phyloP scores from a whole-genome alignment of 139 green algal species.

The Chlorella sp. region DNA sequence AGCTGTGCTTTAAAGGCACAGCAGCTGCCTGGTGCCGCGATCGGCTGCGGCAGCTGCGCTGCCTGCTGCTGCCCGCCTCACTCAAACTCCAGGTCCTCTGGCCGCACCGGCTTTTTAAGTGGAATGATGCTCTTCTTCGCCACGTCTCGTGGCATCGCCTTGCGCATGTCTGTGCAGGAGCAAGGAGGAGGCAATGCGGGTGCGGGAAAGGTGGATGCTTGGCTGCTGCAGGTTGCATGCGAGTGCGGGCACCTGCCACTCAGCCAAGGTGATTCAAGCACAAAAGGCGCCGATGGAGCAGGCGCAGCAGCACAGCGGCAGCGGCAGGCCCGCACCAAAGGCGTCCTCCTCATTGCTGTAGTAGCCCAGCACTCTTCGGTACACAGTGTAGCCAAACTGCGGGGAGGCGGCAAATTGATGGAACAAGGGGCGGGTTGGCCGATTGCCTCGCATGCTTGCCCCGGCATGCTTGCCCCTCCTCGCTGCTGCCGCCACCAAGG shows the following conservation, averaged over 20 bases:
- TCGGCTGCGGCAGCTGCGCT: no score
- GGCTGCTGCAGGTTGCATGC: not conserved
- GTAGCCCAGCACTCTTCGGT: conserved; percentile 91
- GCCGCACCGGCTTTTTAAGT: conserved; percentile 69
- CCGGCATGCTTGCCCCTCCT: no score
- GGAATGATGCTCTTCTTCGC: conserved; percentile 83
- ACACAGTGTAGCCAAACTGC: conserved; percentile 93
- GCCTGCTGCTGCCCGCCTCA: conserved; percentile 33
- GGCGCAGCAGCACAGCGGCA: not conserved
- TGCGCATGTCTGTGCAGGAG: conserved; percentile 90
- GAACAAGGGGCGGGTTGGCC: no score
- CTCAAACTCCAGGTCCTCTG: conserved; percentile 91
- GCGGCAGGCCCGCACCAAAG: conserved; percentile 52
- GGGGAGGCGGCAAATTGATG: no score
- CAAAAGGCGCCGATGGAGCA: no score
- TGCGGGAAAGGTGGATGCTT: not conserved
- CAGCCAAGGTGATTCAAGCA: no score
- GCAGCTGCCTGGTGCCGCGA: not conserved
- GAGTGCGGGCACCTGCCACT: not conserved
- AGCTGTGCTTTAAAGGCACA: no score
- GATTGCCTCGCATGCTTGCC: no score
- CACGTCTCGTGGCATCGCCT: conserved; percentile 93
- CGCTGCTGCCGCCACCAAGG: no score
- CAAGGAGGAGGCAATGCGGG: not conserved
- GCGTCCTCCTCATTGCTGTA: conserved; percentile 96